Percentiles rank a stretch among this genome's conserved stretches.
Conservation (phyloP, 2,329 filamentous ascomycete genomes). For the Talaromyces funiculosus region DNA sequence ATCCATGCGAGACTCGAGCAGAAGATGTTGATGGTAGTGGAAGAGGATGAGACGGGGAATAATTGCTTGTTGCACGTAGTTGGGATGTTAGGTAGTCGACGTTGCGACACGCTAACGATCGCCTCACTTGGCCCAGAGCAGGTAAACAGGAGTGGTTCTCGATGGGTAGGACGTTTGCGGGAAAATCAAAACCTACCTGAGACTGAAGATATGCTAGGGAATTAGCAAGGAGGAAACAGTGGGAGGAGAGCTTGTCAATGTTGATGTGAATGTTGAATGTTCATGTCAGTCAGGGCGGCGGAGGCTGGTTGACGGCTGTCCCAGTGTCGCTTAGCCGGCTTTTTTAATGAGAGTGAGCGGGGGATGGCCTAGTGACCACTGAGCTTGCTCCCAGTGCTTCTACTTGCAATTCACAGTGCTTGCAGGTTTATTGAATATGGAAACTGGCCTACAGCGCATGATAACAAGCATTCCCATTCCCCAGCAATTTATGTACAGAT, state of each 20-base stretch:
- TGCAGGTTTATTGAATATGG: not conserved
- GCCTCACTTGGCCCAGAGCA: not conserved
- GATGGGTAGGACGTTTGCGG: not conserved
- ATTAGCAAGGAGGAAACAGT: not conserved
- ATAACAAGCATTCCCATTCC: not conserved
- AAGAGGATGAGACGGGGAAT: not conserved
- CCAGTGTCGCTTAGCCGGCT: constrained; percentile 39
- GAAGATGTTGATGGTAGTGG: not conserved
- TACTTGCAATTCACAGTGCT: not conserved
- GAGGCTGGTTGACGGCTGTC: constrained; percentile 18
- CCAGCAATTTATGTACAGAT: not conserved
- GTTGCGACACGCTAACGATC: constrained; percentile 15
- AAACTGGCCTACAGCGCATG: not conserved
- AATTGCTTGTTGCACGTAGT: not conserved
- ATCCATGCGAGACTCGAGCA: not conserved
- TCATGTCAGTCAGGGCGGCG: constrained; percentile 11
- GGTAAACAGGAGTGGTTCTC: not conserved
- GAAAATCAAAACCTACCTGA: not conserved
- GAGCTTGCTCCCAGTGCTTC: too few species aligned
- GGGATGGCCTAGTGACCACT: constrained; percentile 15
- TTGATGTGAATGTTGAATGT: not conserved
- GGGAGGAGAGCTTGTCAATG: not conserved
- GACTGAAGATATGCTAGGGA: not conserved
- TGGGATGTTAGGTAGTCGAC: not conserved
- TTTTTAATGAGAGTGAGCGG: constrained; percentile 29